Evolutionary conservation across 1,284 basidiomycete genomes (phyloP).

Genomic region (Clitocybe nebularis): DNA sequence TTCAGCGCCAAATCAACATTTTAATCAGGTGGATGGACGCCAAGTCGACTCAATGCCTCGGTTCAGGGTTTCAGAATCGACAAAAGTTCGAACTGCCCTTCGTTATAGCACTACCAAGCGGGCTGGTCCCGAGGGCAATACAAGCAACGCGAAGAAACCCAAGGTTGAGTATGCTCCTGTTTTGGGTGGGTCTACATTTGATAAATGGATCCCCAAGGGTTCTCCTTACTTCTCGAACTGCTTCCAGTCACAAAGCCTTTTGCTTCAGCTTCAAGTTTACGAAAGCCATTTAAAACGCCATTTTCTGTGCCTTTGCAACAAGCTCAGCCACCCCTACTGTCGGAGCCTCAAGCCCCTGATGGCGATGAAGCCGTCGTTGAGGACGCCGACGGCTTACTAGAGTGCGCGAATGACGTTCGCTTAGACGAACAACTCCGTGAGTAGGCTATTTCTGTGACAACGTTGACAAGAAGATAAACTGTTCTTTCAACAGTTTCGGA

Average conservation of each 20-base stretch:
- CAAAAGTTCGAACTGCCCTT: neutral
- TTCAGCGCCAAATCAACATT: neutral
- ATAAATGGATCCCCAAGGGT: constrained; percentile 4
- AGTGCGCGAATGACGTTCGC: neutral
- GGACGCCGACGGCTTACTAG: neutral
- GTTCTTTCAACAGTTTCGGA: constrained; percentile 22
- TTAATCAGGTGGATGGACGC: constrained; percentile 21
- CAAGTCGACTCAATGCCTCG: neutral
- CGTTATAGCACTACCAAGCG: constrained; percentile 24
- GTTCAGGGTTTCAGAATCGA: constrained; percentile 3
- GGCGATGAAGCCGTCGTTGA: constrained; percentile 7
- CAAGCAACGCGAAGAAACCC: constrained; percentile 30
- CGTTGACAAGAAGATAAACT: neutral
- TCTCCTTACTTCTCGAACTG: neutral
- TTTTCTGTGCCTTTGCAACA: constrained; percentile 36
- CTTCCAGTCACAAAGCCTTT: constrained; percentile 41
- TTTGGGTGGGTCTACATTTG: constrained; percentile 27
- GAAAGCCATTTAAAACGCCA: constrained; percentile 54
- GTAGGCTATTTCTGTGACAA: neutral
- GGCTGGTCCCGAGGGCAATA: constrained; percentile 10
- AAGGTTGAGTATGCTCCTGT: constrained; percentile 31
- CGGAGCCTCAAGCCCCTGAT: constrained; percentile 3
- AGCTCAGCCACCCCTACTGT: constrained; percentile 1
- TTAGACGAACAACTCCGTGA: neutral
- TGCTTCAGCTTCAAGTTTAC: constrained; percentile 34